Evolutionary conservation across 139 green algal genomes (phyloP).

Genomic region (Dunaliella sp.): DNA sequence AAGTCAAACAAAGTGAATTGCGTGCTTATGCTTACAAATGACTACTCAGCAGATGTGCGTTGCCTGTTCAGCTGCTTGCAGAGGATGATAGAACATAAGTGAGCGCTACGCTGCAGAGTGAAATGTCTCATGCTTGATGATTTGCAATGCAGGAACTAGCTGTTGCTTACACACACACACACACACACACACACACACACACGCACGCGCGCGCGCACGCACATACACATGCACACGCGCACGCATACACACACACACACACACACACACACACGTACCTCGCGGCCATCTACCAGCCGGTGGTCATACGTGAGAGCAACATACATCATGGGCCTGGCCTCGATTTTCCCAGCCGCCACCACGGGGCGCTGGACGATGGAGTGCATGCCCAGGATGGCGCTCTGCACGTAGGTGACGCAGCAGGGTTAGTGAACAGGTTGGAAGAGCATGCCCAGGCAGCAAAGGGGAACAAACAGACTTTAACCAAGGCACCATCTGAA

Average conservation of each 20-base stretch:
- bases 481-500: too few relatives aligned
- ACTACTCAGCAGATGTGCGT: background rate
- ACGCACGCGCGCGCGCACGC: too few relatives aligned
- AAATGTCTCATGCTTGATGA: too few relatives aligned
- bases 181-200: too few relatives aligned
- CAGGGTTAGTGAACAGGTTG: too few relatives aligned
- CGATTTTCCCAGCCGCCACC: constrained; percentile 72
- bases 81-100: too few relatives aligned
- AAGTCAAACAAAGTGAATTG: background rate
- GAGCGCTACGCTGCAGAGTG: too few relatives aligned
- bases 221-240: too few relatives aligned
- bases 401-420: constrained; percentile 54
- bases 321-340: constrained; percentile 97
- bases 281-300: constrained; percentile 92
- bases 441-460: background rate
- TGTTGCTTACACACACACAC: too few relatives aligned
- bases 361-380: constrained; percentile 84
- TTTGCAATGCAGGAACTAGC: background rate
- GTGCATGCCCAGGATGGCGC: constrained; percentile 93
- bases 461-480: background rate
- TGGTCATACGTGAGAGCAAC: constrained; percentile 99
- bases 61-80: background rate
- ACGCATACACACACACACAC: too few relatives aligned
- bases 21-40: background rate
- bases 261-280: constrained; percentile 42